Percentiles rank a stretch among this genome's conserved stretches.
These are phyloP conservation scores for Aspergillus novoparasiticus DNA, from an alignment of 2,329 filamentous ascomycete species.

Conservation along the genomic window DNA sequence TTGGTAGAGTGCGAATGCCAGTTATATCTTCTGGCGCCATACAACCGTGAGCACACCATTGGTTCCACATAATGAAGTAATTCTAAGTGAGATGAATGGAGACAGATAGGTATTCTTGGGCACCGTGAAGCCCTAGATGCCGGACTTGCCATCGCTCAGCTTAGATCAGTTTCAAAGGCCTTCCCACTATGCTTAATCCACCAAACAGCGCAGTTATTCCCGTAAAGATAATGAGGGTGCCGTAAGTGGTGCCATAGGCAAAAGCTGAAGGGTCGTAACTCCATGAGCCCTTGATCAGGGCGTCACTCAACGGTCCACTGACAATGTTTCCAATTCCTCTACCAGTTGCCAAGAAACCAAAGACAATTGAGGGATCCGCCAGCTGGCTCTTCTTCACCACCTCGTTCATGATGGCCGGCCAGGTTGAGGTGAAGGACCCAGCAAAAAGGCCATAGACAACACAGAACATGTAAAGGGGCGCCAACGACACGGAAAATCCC, in stretches of 20 bases:
- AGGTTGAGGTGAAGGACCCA: constrained; percentile 46
- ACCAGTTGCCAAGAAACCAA: constrained; percentile 52
- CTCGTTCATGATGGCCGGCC: constrained; percentile 50
- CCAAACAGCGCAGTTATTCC: constrained; percentile 17
- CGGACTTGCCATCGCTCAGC: not conserved
- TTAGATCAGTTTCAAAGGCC: not conserved
- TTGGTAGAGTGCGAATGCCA: not conserved
- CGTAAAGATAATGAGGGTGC: constrained; percentile 33
- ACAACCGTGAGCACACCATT: not conserved
- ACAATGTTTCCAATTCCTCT: constrained; percentile 56
- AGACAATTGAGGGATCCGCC: constrained; percentile 52
- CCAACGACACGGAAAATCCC: constrained; percentile 50
- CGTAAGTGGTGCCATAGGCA: constrained; percentile 32
- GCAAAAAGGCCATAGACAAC: constrained; percentile 52
- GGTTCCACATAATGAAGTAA: not conserved
- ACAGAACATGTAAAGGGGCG: constrained; percentile 44
- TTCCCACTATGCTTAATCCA: not conserved
- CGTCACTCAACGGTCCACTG: constrained; percentile 54
- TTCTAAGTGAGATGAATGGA: not conserved
- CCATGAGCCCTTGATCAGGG: constrained; percentile 26
- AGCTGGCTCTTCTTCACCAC: constrained; percentile 39
- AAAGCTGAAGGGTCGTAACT: constrained; percentile 23
- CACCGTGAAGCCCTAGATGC: not conserved
- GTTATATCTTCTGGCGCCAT: not conserved
- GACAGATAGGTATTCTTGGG: not conserved